Base-by-base conservation (phyloP, 495 filamentous ascomycete species). In the Aspergillus incahuasiensis region DNA sequence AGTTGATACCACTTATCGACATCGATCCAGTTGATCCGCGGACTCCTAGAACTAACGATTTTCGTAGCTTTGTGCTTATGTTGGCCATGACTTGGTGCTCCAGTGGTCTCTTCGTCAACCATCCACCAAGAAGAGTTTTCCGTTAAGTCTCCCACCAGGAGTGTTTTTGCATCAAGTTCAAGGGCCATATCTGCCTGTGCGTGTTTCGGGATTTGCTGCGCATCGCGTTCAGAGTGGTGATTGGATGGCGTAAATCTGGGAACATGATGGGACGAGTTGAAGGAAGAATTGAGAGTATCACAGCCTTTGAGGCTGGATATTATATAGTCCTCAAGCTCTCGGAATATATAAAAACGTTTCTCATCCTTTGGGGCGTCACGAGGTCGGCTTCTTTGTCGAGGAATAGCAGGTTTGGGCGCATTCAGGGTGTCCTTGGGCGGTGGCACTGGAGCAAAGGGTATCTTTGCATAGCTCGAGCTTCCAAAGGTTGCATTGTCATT, bases 51-150 rank as follows among this genome's bases (percentile, higher is more conserved):
- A 42, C 71, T 85, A n/a, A 89, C 80, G 22, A 68, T 65, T 25
- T 69, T 68, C 53, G 67, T 62, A 18, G 56, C 60, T 44, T 63
- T 70, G 7, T 71, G 69, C 56, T 64, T 69, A 0, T 62, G 24
- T 51, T 59, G 59, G 1, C 59, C 32, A 48, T 63, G 64, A 41
- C 61, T 58, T 9, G 60, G 55, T 3, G 64, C 61, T 41, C 65
- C 65, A 7, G 55, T 50, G 43, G 68, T 61, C 11, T 72, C 66
- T 55, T 66, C 63, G 54, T 80, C 76, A 19, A 84, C 86, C 48
- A 83, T 87, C 89, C 89, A 94, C 90, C 89, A 94, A 13, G 81
- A 81, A 1, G 89, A 89, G 64, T 92, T 94, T 66, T 94, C 89
- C 0, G 86, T 86, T 57, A 94, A 72, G 56, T 92, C 83, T 13